phyloP scores from a whole-genome alignment of 805 yeast genomes.

The Candida montana region DNA sequence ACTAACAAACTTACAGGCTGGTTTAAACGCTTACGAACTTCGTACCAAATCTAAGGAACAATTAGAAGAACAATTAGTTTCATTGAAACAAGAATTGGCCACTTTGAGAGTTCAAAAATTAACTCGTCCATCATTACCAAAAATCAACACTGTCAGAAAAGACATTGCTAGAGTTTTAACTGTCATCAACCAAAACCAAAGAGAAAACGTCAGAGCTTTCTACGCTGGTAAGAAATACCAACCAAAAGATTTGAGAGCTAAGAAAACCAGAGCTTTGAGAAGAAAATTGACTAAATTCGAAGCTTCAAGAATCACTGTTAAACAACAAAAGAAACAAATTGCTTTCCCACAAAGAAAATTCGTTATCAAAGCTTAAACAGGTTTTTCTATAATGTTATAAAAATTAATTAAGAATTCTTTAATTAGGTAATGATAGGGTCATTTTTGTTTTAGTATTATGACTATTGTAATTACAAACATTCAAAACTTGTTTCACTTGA shows the following conservation, averaged over 20 bases:
- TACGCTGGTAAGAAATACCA: constrained; percentile 92
- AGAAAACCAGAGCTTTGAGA: constrained; percentile 99
- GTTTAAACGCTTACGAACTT: constrained; percentile 92
- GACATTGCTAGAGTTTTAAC: constrained; percentile 98
- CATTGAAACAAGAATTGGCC: constrained; percentile 95
- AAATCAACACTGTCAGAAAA: constrained; percentile 96
- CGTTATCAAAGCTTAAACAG: constrained; percentile 92
- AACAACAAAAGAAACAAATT: constrained; percentile 84
- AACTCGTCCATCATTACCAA: constrained; percentile 89
- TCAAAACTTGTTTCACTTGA: no score
- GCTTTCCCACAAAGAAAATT: constrained; percentile 98
- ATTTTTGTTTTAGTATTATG: constrained; percentile 2
- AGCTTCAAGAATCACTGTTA: constrained; percentile 74
- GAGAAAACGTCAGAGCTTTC: constrained; percentile 90
- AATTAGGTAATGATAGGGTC: constrained; percentile 25
- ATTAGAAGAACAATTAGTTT: constrained; percentile 89
- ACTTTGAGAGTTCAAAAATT: constrained; percentile 93
- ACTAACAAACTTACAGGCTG: constrained; percentile 50
- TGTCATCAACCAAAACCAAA: constrained; percentile 92
- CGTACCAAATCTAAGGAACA: constrained; percentile 96
- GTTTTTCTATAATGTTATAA: constrained; percentile 8
- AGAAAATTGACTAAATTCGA: constrained; percentile 89
- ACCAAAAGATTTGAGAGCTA: constrained; percentile 98
- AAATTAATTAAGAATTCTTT: constrained; percentile 7
- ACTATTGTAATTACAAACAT: no score